Conservation (phyloP, 2,329 filamentous ascomycete genomes). For the Anthostomella pinea region DNA sequence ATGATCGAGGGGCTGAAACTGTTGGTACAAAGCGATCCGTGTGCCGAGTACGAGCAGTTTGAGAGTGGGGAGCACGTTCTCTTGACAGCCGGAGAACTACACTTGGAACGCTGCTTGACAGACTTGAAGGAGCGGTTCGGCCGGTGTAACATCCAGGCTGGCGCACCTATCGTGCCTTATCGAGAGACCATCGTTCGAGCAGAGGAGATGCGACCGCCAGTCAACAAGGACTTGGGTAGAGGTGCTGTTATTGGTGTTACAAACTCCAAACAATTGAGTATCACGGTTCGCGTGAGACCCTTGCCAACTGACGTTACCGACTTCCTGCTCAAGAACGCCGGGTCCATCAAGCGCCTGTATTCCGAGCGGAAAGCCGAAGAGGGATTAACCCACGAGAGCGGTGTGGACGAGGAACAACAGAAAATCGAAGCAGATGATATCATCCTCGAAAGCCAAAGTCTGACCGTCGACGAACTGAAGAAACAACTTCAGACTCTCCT, state of each 20-base stretch:
- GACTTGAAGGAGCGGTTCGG: slow-evolving; percentile 92
- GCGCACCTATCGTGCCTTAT: slow-evolving; percentile 93
- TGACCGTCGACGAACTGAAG: slow-evolving; percentile 76
- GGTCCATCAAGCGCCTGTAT: slow-evolving; percentile 76
- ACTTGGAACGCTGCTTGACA: slow-evolving; percentile 89
- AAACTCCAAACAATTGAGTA: slow-evolving; percentile 79
- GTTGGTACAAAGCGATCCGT: slow-evolving; percentile 91
- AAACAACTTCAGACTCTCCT: slow-evolving; percentile 67
- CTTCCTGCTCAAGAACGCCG: slow-evolving; percentile 77
- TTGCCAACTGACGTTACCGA: slow-evolving; percentile 76
- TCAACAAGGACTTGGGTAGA: slow-evolving; percentile 79
- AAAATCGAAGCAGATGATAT: slow-evolving; percentile 53
- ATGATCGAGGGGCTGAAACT: slow-evolving; percentile 88
- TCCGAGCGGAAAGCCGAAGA: slow-evolving; percentile 61
- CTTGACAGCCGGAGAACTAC: slow-evolving; percentile 87
- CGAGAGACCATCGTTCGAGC: slow-evolving; percentile 85
- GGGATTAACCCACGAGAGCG: slow-evolving; percentile 30
- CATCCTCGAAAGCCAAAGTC: slow-evolving; percentile 54
- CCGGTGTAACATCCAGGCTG: slow-evolving; percentile 89
- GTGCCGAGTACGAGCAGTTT: slow-evolving; percentile 92
- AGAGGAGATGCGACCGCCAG: slow-evolving; percentile 88
- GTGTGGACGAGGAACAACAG: slow-evolving; percentile 36
- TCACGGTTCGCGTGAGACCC: slow-evolving; percentile 75
- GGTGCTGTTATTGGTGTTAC: slow-evolving; percentile 75
- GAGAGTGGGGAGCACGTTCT: slow-evolving; percentile 93